Conservation (phyloP, 129 eudicot genomes). For the Daucus carota region DH1_v3.0 NC_030388.2:26773501-26774000, state of each 20-base stretch:
- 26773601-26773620: conserved; percentile 85
- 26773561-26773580: conserved; percentile 78
- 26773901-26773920: conserved; percentile 17
- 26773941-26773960: conserved; percentile 27
- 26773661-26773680: conserved; percentile 54
- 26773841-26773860: conserved; percentile 31
- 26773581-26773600: conserved; percentile 68
- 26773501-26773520: no score
- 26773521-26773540: no score
- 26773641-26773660: conserved; percentile 90
- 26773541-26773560: no score
- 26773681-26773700: neutral
- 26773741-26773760: neutral
- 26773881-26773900: conserved; percentile 29
- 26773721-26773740: neutral
- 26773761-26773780: conserved; percentile 11
- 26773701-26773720: neutral
- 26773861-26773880: conserved; percentile 10
- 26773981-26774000: conserved; percentile 83
- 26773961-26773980: conserved; percentile 95
- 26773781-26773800: conserved; percentile 22
- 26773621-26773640: conserved; percentile 82
- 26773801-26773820: neutral
- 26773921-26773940: conserved; percentile 11
- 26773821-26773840: conserved; percentile 25